Base-by-base conservation (phyloP, 345 rosid species). In the Gossypium sturtianum region DNA sequence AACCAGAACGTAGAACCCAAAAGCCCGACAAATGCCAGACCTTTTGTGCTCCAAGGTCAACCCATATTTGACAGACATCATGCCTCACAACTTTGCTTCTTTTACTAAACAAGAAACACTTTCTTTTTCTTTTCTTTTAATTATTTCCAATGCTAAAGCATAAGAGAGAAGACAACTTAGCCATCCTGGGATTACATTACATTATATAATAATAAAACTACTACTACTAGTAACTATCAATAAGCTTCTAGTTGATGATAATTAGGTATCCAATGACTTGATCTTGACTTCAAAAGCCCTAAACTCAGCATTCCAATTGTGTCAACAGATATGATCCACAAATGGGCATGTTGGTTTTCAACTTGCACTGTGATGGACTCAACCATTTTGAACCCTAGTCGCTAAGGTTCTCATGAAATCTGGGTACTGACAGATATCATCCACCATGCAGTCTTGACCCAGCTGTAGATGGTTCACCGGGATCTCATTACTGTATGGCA, bases 321-420 rank as follows among this genome's bases (percentile, higher is more conserved):
- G 65, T 56, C 3, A 29, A 48, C 72, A 34, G 48, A 68, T 25
- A 20, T 23, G 51, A 47, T 47, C 25, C 41, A 51, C 57, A 12
- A 23, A 41, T 70, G 25, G 25, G 13, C 43, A 25, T 23, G 9
- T 25, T 45, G 53, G 54, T 23, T 70, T 27, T 60, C n/a, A 47
- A 12, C 7, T 4, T 23, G 13, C 20, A 15, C 27, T 43, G 11
- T 25, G 56, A 44, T 12, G 23, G n/a, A 52, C 48, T 73, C 69
- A 83, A 57, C 75, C 71, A 83, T 79, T 83, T 25, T 73, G 83
- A 66, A 87, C 74, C 75, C 86, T 75, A 20, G 87, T 82, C 7
- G 85, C 80, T 29, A 78, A 81, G 43, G 82, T 73, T 65, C 56
- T 72, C 79, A 73, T 34, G 12, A 81, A 34, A 68, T 86, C 86